These are phyloP conservation scores for Endocarpon pusillum DNA, from an alignment of 495 filamentous ascomycete genomes.

Conservation along the genomic window DNA sequence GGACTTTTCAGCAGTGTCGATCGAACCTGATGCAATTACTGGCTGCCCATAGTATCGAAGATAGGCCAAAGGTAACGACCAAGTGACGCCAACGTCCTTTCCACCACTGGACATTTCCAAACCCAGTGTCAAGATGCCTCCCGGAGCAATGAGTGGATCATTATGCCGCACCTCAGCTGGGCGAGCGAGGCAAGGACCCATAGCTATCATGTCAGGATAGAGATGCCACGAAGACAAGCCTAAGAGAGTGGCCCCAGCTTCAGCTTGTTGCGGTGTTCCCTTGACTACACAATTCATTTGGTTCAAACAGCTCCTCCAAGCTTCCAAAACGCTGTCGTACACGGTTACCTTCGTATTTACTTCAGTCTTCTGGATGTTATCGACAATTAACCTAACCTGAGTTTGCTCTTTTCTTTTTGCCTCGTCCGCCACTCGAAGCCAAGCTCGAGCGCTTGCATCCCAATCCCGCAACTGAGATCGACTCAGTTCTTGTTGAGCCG, in stretches of 20 bases:
- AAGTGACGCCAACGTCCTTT: slow-evolving; percentile 10
- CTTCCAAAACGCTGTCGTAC: slow-evolving; percentile 5
- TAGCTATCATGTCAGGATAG: slow-evolving; percentile 17
- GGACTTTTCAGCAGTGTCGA: slow-evolving; percentile 1
- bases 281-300: slow-evolving; percentile 11
- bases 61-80: slow-evolving; percentile 17
- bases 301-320: slow-evolving; percentile 9
- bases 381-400: slow-evolving; percentile 8
- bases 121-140: slow-evolving; percentile 10
- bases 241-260: slow-evolving; percentile 14
- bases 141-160: slow-evolving; percentile 7
- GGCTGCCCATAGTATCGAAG: slow-evolving; percentile 18
- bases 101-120: slow-evolving; percentile 1
- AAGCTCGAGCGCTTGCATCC: slow-evolving; percentile 22
- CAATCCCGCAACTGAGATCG: slow-evolving; percentile 16
- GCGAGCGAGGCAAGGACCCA: background rate
- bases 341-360: slow-evolving; percentile 1
- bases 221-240: slow-evolving; percentile 22
- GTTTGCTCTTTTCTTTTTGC: slow-evolving; percentile 9
- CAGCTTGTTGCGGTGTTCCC: slow-evolving; percentile 10
- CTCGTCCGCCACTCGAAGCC: slow-evolving; percentile 17
- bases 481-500: slow-evolving; percentile 12
- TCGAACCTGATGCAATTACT: background rate
- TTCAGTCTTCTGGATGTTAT: slow-evolving; percentile 2
- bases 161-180: slow-evolving; percentile 5